These are phyloP conservation scores for Leccinellum luteum DNA, from an alignment of 768 basidiomycete species.

Conservation along the genomic window DNA sequence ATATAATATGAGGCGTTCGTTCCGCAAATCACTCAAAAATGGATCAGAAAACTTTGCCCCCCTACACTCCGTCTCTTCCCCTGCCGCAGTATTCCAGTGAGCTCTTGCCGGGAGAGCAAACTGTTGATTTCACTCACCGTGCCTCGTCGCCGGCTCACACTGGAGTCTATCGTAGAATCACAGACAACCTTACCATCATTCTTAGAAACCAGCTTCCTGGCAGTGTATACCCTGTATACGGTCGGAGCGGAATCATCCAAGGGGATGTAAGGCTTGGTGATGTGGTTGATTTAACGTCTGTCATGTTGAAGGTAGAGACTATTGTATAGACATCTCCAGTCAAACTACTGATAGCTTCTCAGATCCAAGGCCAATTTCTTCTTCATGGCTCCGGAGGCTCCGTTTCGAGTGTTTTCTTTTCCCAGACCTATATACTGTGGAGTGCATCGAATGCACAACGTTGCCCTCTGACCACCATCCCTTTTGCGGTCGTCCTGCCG, in stretches of 20 bases:
- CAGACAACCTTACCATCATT: constrained; percentile 23
- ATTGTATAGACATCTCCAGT: neutral
- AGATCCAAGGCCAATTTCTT: constrained; percentile 28
- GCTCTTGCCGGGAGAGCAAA: constrained; percentile 48
- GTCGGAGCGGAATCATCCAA: constrained; percentile 18
- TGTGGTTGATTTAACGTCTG: constrained; percentile 11
- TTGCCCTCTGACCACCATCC: constrained; percentile 35
- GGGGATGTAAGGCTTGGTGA: constrained; percentile 23
- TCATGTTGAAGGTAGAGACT: constrained; percentile 23
- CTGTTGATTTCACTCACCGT: constrained; percentile 43
- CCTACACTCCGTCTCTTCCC: constrained; percentile 51
- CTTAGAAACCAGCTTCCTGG: constrained; percentile 25
- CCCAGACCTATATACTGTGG: constrained; percentile 19
- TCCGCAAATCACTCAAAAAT: constrained; percentile 1
- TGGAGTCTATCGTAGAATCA: constrained; percentile 31
- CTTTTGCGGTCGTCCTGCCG: constrained; percentile 48
- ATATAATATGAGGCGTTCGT: neutral
- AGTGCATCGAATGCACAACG: constrained; percentile 6
- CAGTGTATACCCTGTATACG: constrained; percentile 20
- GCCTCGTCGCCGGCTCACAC: constrained; percentile 1
- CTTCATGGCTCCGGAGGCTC: constrained; percentile 12
- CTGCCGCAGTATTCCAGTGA: constrained; percentile 55
- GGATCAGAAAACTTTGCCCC: constrained; percentile 34
- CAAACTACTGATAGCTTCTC: neutral
- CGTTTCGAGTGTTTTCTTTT: constrained; percentile 18